Base-by-base conservation (phyloP, 371 early-diverging fungal genomes). In the Synchytrium microbalum region DNA sequence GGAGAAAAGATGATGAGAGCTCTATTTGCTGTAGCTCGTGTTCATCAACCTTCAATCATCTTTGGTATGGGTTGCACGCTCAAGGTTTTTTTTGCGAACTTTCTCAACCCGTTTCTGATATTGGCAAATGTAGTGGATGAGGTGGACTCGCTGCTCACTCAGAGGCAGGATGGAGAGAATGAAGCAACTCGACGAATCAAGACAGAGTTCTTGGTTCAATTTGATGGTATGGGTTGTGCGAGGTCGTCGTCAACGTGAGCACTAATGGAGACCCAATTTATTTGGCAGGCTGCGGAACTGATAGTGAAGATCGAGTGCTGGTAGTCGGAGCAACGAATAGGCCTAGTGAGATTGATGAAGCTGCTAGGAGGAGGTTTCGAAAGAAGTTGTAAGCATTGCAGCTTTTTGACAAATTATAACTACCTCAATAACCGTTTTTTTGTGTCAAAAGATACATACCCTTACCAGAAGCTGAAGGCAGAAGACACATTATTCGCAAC, bases 1-100 rank as follows among this genome's bases (percentile, higher is more conserved):
- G 93, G 94, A 33, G 98, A 96, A 64, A 95, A 95, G 74, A 89
- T 96, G 92, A 95, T 90, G 1, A 84, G 95, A 0, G 91, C 93
- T 19, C 71, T 97, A 52, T 97, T 97, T 79, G 89, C 92, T 0
- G 87, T 95, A 0, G 96, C 97, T 1, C 70, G 94, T 28, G 84
- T 85, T 54, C 80, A 86, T 64, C 90, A 91, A 71, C 96, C 96
- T 16, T 81, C 88, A 1, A 93, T 96, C 0, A 89, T 95, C 8
- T 96, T 97, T 69, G 46, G 46, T 38, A 38, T 10, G 46, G 10
- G 46, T 19, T 10, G 19, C 46, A 38, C 46, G 46, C 46, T 38
- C 5, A 38, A 19, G 46, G 10, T 19, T 38, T 19, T 19, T 38
- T 19, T 10, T 38, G 10, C 10, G 10, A 38, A 38, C 46, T n/a